Conservation (phyloP, 495 filamentous ascomycete species). For the Thozetella sp. region DNA sequence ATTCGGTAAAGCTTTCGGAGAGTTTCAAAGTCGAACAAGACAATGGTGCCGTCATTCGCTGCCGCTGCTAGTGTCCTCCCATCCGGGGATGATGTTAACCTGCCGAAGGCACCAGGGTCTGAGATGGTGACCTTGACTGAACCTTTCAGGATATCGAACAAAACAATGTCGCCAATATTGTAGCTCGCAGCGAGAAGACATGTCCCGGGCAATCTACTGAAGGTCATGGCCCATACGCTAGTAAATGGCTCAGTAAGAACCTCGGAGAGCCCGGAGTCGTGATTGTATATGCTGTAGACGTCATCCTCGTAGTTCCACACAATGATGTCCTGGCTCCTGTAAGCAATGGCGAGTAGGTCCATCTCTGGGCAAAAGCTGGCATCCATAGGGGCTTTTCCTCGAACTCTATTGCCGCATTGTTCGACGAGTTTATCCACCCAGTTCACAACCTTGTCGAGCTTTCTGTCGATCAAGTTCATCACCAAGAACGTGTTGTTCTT, state of each 20-base stretch:
- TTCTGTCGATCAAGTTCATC: neutral
- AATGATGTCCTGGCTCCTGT: neutral
- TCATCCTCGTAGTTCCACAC: neutral
- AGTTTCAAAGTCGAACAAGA: neutral
- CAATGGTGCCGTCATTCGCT: neutral
- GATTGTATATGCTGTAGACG: neutral
- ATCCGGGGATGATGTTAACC: neutral
- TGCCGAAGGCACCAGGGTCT: neutral
- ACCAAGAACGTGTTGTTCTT: neutral
- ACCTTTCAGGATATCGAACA: neutral
- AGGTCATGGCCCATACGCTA: neutral
- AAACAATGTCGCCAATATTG: neutral
- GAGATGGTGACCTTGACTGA: neutral
- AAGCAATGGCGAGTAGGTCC: neutral
- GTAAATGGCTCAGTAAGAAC: neutral
- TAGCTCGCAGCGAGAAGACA: neutral
- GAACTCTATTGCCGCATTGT: too few relatives aligned
- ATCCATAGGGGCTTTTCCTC: too few relatives aligned
- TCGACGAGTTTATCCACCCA: neutral
- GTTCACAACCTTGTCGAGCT: neutral
- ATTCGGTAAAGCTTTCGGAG: neutral
- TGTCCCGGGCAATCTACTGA: neutral
- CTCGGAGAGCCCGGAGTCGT: neutral
- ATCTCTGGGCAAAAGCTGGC: neutral
- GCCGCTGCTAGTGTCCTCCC: neutral